phyloP scores from a whole-genome alignment of 2,329 filamentous ascomycete genomes.

The Cercospora zeina region DNA sequence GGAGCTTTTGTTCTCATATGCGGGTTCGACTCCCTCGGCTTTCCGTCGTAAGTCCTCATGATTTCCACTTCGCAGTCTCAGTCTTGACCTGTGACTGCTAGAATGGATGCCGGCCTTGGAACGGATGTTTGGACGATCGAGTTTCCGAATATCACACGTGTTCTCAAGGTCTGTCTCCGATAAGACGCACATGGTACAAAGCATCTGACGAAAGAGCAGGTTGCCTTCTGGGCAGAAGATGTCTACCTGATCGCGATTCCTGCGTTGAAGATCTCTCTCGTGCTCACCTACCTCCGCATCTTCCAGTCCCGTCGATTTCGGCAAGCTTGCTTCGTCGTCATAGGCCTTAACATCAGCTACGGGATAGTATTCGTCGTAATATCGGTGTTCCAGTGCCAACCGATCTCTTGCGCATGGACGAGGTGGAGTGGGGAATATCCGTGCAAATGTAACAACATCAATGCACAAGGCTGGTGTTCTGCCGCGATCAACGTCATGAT shows the following conservation, averaged over 20 bases:
- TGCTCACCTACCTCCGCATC: slow-evolving; percentile 26
- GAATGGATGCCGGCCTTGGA: too few species aligned
- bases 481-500: slow-evolving; percentile 28
- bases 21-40: too few species aligned
- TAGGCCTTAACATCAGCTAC: slow-evolving; percentile 25
- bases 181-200: too few species aligned
- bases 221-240: slow-evolving; percentile 26
- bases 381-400: slow-evolving; percentile 27
- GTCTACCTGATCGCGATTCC: slow-evolving; percentile 26
- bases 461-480: slow-evolving; percentile 28
- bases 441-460: slow-evolving; percentile 26
- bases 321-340: slow-evolving; percentile 18
- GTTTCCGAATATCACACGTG: too few species aligned
- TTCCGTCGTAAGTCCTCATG: too few species aligned
- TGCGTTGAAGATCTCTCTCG: slow-evolving; percentile 27
- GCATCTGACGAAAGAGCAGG: background rate
- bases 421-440: slow-evolving; percentile 22
- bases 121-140: too few species aligned
- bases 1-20: too few species aligned
- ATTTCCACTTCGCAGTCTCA: too few species aligned
- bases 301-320: slow-evolving; percentile 29
- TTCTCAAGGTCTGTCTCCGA: too few species aligned
- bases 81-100: too few species aligned
- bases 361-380: slow-evolving; percentile 24
- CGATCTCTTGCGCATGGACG: slow-evolving; percentile 23